Percentiles rank a stretch among this genome's conserved stretches.
Evolutionary conservation across 768 basidiomycete genomes (phyloP).

Genomic region (Crepidotus variabilis): DNA sequence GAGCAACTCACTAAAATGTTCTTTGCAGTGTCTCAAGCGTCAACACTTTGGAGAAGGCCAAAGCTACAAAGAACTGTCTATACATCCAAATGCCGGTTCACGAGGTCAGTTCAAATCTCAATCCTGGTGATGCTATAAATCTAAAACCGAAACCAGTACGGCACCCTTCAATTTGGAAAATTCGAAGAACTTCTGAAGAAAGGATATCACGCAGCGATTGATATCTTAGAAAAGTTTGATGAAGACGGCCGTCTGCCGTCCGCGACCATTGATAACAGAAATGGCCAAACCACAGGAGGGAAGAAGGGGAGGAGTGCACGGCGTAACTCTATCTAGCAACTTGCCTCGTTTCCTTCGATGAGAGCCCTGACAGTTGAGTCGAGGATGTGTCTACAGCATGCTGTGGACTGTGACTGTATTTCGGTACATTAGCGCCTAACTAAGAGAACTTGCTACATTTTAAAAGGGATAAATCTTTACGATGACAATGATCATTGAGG

Average conservation of each 20-base stretch:
- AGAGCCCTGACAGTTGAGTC: neutral
- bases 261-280: conserved; percentile 60
- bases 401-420: neutral
- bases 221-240: conserved; percentile 73
- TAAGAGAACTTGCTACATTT: neutral
- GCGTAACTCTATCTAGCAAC: conserved; percentile 60
- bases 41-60: conserved; percentile 93
- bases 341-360: neutral
- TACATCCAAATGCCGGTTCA: conserved; percentile 97
- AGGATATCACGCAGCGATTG: conserved; percentile 72
- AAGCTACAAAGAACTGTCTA: conserved; percentile 79
- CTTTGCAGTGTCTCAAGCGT: conserved; percentile 84
- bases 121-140: neutral
- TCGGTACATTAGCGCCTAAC: neutral
- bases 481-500: too few relatives aligned
- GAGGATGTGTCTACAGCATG: neutral
- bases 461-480: too few relatives aligned
- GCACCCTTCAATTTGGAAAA: conserved; percentile 86
- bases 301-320: conserved; percentile 76
- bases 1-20: conserved; percentile 6
- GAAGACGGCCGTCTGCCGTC: conserved; percentile 82
- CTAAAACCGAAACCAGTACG: conserved; percentile 50
- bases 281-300: conserved; percentile 39
- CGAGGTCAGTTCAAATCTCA: conserved; percentile 44
- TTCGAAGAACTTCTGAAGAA: conserved; percentile 85